Conservation (phyloP, 164 flowering plant species). For the Piper betle region DNA sequence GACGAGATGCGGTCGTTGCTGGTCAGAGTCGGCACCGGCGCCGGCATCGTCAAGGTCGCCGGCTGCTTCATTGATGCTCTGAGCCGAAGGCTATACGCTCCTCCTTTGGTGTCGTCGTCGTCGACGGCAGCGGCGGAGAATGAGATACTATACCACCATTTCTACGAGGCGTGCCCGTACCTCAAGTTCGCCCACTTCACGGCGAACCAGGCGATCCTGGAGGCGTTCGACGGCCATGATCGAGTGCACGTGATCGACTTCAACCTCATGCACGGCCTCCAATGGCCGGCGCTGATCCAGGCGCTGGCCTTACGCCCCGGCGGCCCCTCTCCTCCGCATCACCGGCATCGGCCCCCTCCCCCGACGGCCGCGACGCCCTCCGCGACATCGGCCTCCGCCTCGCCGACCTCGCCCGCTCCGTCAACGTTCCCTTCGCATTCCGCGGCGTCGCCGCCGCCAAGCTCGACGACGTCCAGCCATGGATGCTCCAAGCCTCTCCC, state of each 20-base stretch:
- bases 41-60: slow-evolving; percentile 73
- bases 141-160: slow-evolving; percentile 53
- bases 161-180: slow-evolving; percentile 72
- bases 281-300: slow-evolving; percentile 86
- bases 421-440: slow-evolving; percentile 56
- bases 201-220: slow-evolving; percentile 76
- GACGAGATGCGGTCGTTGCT: slow-evolving; percentile 37
- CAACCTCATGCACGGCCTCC: slow-evolving; percentile 62
- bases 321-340: slow-evolving; percentile 52
- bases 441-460: slow-evolving; percentile 53
- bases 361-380: slow-evolving; percentile 51
- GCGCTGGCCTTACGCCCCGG: slow-evolving; percentile 66
- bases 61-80: slow-evolving; percentile 59
- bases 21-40: slow-evolving; percentile 31
- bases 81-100: slow-evolving; percentile 31
- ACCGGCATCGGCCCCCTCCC: slow-evolving; percentile 70
- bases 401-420: slow-evolving; percentile 57
- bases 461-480: slow-evolving; percentile 56
- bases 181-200: slow-evolving; percentile 89
- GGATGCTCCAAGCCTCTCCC: slow-evolving; percentile 48
- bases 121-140: slow-evolving; percentile 20
- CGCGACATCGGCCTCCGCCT: slow-evolving; percentile 51
- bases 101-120: slow-evolving; percentile 4
- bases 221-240: slow-evolving; percentile 62
- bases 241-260: slow-evolving; percentile 75